Percentiles rank a stretch among this genome's conserved stretches.
These are phyloP conservation scores for Mortierella sp. DNA, from an alignment of 371 early-diverging fungal species.

Conservation along the genomic window DNA sequence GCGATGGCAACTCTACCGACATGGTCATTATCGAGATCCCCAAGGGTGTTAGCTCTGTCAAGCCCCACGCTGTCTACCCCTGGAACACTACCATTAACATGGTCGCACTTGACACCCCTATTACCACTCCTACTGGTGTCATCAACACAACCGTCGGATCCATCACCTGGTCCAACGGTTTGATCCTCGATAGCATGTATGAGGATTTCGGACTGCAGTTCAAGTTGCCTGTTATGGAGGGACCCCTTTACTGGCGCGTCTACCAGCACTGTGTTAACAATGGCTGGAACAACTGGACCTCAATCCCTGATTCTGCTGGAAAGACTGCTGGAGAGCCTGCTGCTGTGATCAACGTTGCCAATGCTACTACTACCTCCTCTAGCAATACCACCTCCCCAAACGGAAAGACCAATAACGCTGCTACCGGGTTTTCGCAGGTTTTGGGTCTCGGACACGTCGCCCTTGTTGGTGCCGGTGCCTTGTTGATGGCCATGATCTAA, in stretches of 20 bases:
- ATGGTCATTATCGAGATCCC: conserved; percentile 50
- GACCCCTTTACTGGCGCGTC: conserved; percentile 52
- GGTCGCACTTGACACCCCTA: conserved; percentile 47
- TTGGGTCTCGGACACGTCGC: conserved; percentile 20
- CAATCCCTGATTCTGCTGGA: conserved; percentile 46
- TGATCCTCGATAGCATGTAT: conserved; percentile 39
- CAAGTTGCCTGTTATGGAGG: conserved; percentile 46
- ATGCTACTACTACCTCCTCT: conserved; percentile 17
- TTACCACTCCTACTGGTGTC: conserved; percentile 38
- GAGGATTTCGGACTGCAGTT: conserved; percentile 57
- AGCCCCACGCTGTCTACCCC: conserved; percentile 37
- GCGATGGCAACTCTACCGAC: conserved; percentile 49
- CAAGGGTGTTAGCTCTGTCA: conserved; percentile 51
- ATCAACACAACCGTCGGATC: conserved; percentile 55
- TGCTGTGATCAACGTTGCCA: conserved; percentile 37
- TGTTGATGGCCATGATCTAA: conserved; percentile 42
- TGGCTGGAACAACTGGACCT: conserved; percentile 56
- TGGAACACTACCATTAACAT: conserved; percentile 51
- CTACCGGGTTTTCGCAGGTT: conserved; percentile 14
- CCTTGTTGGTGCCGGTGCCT: conserved; percentile 34
- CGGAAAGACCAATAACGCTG: conserved; percentile 18
- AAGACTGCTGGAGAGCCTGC: conserved; percentile 46
- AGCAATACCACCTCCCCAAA: background rate
- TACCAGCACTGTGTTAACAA: conserved; percentile 53
- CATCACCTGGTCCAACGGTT: conserved; percentile 47